A percentile compares a stretch with the other conserved stretches of the same genome.
Conservation (phyloP, 2,329 filamentous ascomycete species). For the Cadophora sp. region DNA sequence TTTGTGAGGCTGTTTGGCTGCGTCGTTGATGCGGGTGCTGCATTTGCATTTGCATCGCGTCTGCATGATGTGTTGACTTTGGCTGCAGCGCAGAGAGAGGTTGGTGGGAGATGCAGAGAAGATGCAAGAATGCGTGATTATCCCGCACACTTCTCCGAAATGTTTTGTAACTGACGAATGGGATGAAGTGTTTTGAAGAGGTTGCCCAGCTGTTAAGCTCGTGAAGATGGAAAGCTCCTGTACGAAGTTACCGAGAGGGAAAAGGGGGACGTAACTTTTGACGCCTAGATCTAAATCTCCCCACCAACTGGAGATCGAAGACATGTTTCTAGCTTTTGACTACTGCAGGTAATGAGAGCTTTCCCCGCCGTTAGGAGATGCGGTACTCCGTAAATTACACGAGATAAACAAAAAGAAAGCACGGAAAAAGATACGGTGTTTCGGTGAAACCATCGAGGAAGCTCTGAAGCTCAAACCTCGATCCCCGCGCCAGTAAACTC, state of each 20-base stretch:
- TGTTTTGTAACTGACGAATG: neutral
- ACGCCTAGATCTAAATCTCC: conserved; percentile 4
- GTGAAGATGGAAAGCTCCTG: neutral
- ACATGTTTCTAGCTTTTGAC: neutral
- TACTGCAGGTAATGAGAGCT: neutral
- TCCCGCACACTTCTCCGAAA: neutral
- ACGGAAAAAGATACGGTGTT: neutral
- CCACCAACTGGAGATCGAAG: neutral
- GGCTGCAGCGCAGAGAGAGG: no score
- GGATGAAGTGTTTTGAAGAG: neutral
- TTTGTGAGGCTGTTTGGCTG: conserved; percentile 15
- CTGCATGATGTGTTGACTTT: neutral
- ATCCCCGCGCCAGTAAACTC: conserved; percentile 2
- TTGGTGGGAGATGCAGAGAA: neutral
- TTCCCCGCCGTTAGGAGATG: neutral
- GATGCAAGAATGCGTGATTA: neutral
- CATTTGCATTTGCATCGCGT: neutral
- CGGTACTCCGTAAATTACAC: neutral
- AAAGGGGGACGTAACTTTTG: neutral
- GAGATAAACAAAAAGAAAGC: neutral
- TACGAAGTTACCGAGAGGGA: neutral
- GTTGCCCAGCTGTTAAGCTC: neutral
- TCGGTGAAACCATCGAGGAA: neutral
- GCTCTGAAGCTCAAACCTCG: conserved; percentile 10
- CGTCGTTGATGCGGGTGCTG: neutral